A percentile compares a stretch with the other conserved stretches of the same genome.
Evolutionary conservation across 768 basidiomycete genomes (phyloP).

Genomic region (Russula emetica): DNA sequence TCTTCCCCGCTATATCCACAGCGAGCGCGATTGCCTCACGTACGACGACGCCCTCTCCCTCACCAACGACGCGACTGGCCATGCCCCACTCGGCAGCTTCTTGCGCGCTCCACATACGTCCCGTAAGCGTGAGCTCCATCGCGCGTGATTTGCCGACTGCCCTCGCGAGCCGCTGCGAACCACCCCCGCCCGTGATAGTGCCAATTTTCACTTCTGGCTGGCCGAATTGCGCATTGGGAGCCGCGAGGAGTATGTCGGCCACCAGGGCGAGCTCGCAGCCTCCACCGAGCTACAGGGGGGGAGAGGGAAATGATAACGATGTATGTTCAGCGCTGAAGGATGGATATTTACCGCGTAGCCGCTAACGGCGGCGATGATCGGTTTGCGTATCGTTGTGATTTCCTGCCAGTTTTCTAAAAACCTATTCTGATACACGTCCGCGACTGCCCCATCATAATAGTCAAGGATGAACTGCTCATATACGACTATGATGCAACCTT

Average conservation of each 20-base stretch:
- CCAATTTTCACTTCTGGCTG: constrained; percentile 97
- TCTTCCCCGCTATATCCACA: constrained; percentile 72
- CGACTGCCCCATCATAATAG: constrained; percentile 41
- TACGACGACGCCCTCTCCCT: constrained; percentile 74
- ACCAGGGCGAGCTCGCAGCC: constrained; percentile 96
- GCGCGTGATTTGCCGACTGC: constrained; percentile 88
- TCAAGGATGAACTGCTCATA: neutral
- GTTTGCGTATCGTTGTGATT: constrained; percentile 74
- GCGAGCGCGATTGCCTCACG: constrained; percentile 83
- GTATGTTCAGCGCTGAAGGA: neutral
- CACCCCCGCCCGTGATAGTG: constrained; percentile 91
- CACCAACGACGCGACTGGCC: constrained; percentile 69
- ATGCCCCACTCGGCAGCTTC: constrained; percentile 89
- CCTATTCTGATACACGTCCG: constrained; percentile 82
- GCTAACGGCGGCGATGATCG: constrained; percentile 93
- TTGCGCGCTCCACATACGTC: constrained; percentile 70
- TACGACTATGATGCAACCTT: no score
- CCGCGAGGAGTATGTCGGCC: constrained; percentile 92
- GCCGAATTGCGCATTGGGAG: constrained; percentile 86
- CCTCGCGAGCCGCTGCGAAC: constrained; percentile 83
- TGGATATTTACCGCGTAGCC: constrained; percentile 74
- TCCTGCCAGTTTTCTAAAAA: constrained; percentile 84
- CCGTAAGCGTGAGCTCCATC: constrained; percentile 93
- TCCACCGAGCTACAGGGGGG: constrained; percentile 71
- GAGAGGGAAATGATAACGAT: no score